Conservation (phyloP, 2,329 filamentous ascomycete species). For the Sarocladium kiliense region DNA sequence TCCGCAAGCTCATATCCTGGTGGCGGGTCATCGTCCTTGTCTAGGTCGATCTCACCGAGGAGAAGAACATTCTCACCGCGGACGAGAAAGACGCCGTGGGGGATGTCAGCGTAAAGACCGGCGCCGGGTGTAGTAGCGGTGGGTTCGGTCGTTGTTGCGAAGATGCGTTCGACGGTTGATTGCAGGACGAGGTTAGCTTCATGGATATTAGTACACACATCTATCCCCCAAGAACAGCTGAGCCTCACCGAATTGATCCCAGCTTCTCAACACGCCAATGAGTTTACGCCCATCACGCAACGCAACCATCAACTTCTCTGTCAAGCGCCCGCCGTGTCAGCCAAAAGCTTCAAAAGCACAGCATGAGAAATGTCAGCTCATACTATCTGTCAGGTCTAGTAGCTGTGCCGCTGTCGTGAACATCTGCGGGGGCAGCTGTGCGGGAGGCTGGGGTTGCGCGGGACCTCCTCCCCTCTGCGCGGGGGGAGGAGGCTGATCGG, state of each 20-base stretch:
- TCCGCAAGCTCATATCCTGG: constrained; percentile 66
- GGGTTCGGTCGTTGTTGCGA: constrained; percentile 45
- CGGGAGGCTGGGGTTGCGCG: constrained; percentile 43
- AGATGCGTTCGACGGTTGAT: constrained; percentile 85
- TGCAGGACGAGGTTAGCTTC: constrained; percentile 91
- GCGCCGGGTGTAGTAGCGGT: constrained; percentile 23
- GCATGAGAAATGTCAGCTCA: background rate
- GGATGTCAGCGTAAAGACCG: constrained; percentile 74
- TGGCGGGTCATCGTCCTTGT: constrained; percentile 84
- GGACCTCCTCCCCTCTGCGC: constrained; percentile 12
- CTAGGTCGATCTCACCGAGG: constrained; percentile 92
- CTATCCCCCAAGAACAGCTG: no score
- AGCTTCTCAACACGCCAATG: constrained; percentile 86
- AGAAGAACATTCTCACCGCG: constrained; percentile 96
- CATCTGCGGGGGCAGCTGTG: constrained; percentile 85
- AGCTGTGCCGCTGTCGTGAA: constrained; percentile 97
- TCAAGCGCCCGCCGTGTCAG: constrained; percentile 18
- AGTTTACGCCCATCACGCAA: constrained; percentile 92
- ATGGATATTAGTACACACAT: no score
- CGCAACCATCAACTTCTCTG: constrained; percentile 92
- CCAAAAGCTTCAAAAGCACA: background rate
- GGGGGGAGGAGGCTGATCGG: constrained; percentile 24
- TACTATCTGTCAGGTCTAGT: constrained; percentile 95
- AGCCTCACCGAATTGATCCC: constrained; percentile 97
- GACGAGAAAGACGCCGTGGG: constrained; percentile 83